Evolutionary conservation across 257 asterid genomes (phyloP).

Genomic region (Osmanthus fragrans): DNA sequence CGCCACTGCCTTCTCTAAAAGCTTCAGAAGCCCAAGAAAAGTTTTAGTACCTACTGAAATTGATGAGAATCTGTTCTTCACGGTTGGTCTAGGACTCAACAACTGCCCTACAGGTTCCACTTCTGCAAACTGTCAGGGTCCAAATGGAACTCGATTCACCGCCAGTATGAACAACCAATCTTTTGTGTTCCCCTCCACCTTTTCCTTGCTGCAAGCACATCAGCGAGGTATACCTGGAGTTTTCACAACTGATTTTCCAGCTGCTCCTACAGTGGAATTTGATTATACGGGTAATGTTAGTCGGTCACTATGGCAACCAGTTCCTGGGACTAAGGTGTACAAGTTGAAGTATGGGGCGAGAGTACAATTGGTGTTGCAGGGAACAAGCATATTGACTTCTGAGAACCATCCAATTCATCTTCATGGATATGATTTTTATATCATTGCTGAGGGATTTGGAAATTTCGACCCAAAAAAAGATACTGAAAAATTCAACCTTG

Average conservation of each 20-base stretch:
- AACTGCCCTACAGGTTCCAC: neutral
- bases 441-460: neutral
- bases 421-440: neutral
- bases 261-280: too few relatives aligned
- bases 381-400: neutral
- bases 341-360: neutral
- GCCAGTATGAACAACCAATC: constrained; percentile 24
- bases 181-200: neutral
- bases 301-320: neutral
- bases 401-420: neutral
- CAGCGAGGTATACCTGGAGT: neutral
- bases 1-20: neutral
- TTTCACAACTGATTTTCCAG: neutral
- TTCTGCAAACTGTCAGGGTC: constrained; percentile 17
- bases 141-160: constrained; percentile 13
- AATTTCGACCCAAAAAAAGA: neutral
- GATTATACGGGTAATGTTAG: too few relatives aligned
- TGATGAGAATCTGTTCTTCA: neutral
- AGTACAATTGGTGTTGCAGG: neutral
- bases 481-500: neutral
- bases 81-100: neutral
- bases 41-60: neutral
- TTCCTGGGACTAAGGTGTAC: neutral
- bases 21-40: neutral
- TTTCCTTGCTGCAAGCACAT: neutral